These are phyloP conservation scores for Podospora didyma DNA, from an alignment of 495 filamentous ascomycete genomes.

Conservation along the genomic window DNA sequence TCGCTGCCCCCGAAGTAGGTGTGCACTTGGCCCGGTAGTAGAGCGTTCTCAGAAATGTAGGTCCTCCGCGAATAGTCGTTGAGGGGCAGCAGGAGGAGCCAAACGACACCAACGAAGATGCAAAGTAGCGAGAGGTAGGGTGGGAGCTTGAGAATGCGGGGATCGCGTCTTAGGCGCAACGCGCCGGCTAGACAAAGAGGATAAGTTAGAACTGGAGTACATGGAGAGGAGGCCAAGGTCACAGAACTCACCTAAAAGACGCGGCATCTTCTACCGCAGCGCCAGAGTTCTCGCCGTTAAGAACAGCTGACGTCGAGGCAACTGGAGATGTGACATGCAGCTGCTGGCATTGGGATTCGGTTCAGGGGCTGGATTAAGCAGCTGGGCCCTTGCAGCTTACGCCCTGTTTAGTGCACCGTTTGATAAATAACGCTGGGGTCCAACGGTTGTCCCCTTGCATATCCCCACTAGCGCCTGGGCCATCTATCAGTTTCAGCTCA, in stretches of 20 bases:
- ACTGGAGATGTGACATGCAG: background rate
- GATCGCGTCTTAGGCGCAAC: slow-evolving; percentile 57
- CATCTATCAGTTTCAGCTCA: background rate
- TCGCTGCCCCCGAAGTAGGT: slow-evolving; percentile 96
- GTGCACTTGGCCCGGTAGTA: slow-evolving; percentile 93
- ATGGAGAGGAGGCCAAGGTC: background rate
- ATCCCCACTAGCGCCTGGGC: background rate
- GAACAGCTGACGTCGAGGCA: background rate
- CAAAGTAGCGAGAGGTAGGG: slow-evolving; percentile 84
- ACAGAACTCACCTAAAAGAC: slow-evolving; percentile 25
- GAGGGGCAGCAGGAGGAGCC: slow-evolving; percentile 90
- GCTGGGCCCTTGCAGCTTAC: background rate
- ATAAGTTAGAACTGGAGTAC: slow-evolving; percentile 1
- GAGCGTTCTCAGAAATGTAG: slow-evolving; percentile 96
- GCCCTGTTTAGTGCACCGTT: slow-evolving; percentile 2
- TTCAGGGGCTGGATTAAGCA: background rate
- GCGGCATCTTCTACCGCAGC: slow-evolving; percentile 37
- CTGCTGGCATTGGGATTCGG: background rate
- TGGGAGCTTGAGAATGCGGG: slow-evolving; percentile 66
- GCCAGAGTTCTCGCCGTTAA: background rate
- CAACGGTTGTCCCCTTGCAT: background rate
- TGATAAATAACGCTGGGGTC: background rate
- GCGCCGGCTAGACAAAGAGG: slow-evolving; percentile 37
- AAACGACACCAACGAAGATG: slow-evolving; percentile 81
- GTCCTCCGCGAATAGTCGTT: slow-evolving; percentile 88